A percentile compares a stretch with the other conserved stretches of the same genome.
phyloP scores from a whole-genome alignment of 73 alveolate species.

The Paramecium sonneborni region DNA sequence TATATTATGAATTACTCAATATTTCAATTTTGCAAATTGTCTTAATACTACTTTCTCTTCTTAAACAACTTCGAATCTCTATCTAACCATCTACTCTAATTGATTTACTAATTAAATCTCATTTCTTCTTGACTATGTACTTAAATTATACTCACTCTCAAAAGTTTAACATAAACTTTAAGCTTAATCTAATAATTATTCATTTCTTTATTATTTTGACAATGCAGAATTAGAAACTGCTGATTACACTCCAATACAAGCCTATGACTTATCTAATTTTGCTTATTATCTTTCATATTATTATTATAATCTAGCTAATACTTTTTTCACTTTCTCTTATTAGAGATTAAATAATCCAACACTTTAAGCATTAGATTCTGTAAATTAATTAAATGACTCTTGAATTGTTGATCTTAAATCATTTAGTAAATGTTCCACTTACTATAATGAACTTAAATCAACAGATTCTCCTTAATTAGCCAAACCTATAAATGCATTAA shows the following conservation, averaged over 20 bases:
- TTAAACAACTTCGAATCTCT: background rate
- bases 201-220: background rate
- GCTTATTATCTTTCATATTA: background rate
- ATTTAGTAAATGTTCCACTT: background rate
- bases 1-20: constrained; percentile 21
- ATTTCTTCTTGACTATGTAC: constrained; percentile 1
- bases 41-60: background rate
- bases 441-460: background rate
- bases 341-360: background rate
- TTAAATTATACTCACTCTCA: background rate
- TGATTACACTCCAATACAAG: constrained; percentile 16
- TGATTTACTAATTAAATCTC: background rate
- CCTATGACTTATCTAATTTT: background rate
- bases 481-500: background rate
- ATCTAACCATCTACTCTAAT: constrained; percentile 25
- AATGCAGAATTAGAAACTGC: background rate
- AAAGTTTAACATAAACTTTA: background rate
- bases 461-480: background rate
- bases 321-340: background rate
- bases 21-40: background rate
- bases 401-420: background rate
- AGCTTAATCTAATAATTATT: background rate
- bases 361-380: background rate
- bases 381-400: background rate
- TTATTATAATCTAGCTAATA: background rate